These are phyloP conservation scores for Dictyostelium intermedium DNA, from an alignment of 78 protist species.

Conservation along the genomic window DNA sequence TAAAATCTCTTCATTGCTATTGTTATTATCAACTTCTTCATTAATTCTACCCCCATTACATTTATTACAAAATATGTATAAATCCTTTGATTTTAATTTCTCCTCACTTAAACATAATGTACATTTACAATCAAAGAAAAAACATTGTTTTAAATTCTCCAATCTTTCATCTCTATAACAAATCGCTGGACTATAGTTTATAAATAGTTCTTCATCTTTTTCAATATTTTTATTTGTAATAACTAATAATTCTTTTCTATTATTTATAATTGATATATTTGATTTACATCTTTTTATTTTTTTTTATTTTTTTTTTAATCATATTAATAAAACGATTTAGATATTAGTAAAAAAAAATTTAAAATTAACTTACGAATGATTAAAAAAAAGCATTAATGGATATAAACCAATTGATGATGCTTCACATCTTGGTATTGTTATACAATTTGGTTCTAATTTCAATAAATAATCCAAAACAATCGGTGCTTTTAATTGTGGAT, in stretches of 20 bases:
- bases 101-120: background rate
- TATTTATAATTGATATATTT: background rate
- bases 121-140: background rate
- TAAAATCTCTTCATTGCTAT: background rate
- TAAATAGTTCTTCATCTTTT: background rate
- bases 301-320: no score
- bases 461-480: background rate
- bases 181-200: background rate
- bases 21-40: background rate
- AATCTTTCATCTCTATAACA: background rate
- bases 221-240: background rate
- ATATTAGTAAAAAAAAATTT: no score
- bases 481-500: background rate
- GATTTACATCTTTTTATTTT: background rate
- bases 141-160: background rate
- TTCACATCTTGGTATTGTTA: conserved; percentile 7
- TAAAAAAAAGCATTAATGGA: conserved; percentile 2
- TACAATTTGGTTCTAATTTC: conserved; percentile 7
- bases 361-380: background rate
- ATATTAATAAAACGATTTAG: no score
- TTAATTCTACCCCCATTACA: background rate
- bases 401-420: background rate
- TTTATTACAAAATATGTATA: background rate
- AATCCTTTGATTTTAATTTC: background rate
- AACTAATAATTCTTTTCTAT: background rate